Conservation (phyloP, 2,329 filamentous ascomycete species). For the Zarea fungicola region DNA sequence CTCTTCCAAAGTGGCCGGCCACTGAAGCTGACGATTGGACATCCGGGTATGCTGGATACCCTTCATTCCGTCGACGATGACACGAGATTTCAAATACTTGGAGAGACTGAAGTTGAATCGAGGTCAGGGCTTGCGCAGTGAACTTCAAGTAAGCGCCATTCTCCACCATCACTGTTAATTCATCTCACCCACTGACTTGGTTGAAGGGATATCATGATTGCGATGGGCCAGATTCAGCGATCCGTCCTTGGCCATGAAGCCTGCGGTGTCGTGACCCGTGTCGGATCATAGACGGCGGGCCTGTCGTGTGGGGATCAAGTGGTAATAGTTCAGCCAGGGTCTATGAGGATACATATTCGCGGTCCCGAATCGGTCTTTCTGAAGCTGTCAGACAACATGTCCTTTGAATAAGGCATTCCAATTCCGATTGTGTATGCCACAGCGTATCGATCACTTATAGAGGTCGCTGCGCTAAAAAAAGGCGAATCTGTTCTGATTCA, state of each 20-base stretch:
- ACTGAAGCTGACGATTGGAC: slow-evolving; percentile 17
- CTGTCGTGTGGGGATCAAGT: slow-evolving; percentile 26
- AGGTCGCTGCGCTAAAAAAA: slow-evolving; percentile 20
- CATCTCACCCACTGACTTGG: background rate
- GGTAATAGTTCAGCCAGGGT: slow-evolving; percentile 14
- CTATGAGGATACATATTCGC: slow-evolving; percentile 13
- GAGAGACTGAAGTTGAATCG: slow-evolving; percentile 27
- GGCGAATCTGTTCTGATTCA: slow-evolving; percentile 31
- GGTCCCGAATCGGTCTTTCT: slow-evolving; percentile 20
- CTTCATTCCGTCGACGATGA: slow-evolving; percentile 25
- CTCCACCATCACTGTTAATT: background rate
- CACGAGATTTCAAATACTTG: too few relatives aligned
- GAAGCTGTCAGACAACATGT: slow-evolving; percentile 25
- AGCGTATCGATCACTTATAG: slow-evolving; percentile 23
- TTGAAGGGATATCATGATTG: slow-evolving; percentile 1
- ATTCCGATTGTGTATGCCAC: slow-evolving; percentile 24
- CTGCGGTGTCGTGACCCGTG: background rate
- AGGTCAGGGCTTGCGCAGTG: slow-evolving; percentile 19
- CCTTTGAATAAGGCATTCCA: slow-evolving; percentile 22
- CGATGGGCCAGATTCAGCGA: background rate
- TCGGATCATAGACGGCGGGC: slow-evolving; percentile 9
- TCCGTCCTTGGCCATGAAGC: background rate
- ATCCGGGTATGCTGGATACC: slow-evolving; percentile 23
- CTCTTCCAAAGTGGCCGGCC: slow-evolving; percentile 8
- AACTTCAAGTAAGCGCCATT: slow-evolving; percentile 1